Evolutionary conservation across 1,284 basidiomycete genomes (phyloP).

Genomic region (Somion occarium): DNA sequence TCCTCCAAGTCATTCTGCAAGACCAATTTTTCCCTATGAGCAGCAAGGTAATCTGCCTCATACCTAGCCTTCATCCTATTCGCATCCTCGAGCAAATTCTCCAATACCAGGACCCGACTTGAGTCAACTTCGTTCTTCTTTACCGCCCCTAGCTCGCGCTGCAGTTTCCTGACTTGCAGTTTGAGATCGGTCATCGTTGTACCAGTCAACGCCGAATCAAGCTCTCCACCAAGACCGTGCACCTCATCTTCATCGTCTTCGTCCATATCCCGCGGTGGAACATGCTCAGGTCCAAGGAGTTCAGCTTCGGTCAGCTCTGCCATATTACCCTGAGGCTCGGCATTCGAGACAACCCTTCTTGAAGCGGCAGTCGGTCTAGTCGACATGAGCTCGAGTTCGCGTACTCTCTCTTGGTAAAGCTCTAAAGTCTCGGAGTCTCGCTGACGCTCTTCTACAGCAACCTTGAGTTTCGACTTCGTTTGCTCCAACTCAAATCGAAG

Average conservation of each 20-base stretch:
- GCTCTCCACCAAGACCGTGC: constrained; percentile 73
- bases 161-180: constrained; percentile 78
- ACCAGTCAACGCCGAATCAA: constrained; percentile 81
- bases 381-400: constrained; percentile 77
- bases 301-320: constrained; percentile 39
- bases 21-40: constrained; percentile 80
- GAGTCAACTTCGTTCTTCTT: constrained; percentile 73
- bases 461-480: constrained; percentile 62
- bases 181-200: constrained; percentile 92
- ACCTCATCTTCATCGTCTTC: constrained; percentile 39
- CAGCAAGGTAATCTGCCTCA: constrained; percentile 83
- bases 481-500: constrained; percentile 77
- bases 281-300: constrained; percentile 18
- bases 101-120: constrained; percentile 75
- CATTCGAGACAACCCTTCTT: constrained; percentile 14
- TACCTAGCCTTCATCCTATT: constrained; percentile 88
- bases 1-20: constrained; percentile 83
- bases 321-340: constrained; percentile 16
- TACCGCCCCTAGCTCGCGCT: constrained; percentile 75
- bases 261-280: constrained; percentile 16
- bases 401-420: constrained; percentile 87
- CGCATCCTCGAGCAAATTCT: constrained; percentile 88
- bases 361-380: constrained; percentile 37
- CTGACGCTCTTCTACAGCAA: constrained; percentile 64
- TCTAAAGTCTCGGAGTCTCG: constrained; percentile 85